phyloP scores from a whole-genome alignment of 1,139 yeast genomes.

The Geotrichum fermentans region DNA sequence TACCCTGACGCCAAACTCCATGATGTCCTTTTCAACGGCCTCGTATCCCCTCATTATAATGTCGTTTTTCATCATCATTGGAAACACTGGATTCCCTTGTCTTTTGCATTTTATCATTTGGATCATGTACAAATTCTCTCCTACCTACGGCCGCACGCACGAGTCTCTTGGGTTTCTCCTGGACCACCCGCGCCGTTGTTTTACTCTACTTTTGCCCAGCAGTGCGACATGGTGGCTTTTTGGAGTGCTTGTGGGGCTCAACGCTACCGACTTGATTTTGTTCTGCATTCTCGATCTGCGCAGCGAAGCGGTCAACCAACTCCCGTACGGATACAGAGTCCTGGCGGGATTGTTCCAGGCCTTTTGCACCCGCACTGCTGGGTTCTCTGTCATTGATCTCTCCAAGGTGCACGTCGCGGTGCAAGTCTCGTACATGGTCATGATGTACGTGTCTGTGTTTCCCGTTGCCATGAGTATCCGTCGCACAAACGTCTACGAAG shows the following conservation, averaged over 20 bases:
- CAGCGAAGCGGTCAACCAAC: conserved; percentile 41
- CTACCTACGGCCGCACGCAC: conserved; percentile 44
- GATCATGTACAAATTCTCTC: conserved; percentile 64
- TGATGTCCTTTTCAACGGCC: conserved; percentile 59
- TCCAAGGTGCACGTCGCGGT: conserved; percentile 78
- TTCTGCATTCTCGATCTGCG: conserved; percentile 74
- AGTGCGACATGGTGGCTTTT: conserved; percentile 95
- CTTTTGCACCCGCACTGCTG: conserved; percentile 90
- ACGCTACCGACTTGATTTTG: conserved; percentile 70
- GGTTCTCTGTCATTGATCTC: conserved; percentile 69
- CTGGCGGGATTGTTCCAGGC: conserved; percentile 87
- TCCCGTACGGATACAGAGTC: conserved; percentile 64
- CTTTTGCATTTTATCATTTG: conserved; percentile 74
- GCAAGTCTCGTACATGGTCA: conserved; percentile 86
- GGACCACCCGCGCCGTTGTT: conserved; percentile 96
- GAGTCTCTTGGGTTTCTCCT: conserved; percentile 82
- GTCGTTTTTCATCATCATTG: conserved; percentile 71
- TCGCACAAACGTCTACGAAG: conserved; percentile 95
- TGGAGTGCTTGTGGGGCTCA: conserved; percentile 63
- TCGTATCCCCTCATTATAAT: conserved; percentile 60
- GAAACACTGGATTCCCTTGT: conserved; percentile 92
- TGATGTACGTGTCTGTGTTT: conserved; percentile 96
- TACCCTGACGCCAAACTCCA: conserved; percentile 74
- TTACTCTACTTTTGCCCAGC: conserved; percentile 84
- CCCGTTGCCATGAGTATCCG: conserved; percentile 95